Evolutionary conservation across 2,329 filamentous ascomycete species (phyloP).

Genomic region (Colletotrichum lentis): DNA sequence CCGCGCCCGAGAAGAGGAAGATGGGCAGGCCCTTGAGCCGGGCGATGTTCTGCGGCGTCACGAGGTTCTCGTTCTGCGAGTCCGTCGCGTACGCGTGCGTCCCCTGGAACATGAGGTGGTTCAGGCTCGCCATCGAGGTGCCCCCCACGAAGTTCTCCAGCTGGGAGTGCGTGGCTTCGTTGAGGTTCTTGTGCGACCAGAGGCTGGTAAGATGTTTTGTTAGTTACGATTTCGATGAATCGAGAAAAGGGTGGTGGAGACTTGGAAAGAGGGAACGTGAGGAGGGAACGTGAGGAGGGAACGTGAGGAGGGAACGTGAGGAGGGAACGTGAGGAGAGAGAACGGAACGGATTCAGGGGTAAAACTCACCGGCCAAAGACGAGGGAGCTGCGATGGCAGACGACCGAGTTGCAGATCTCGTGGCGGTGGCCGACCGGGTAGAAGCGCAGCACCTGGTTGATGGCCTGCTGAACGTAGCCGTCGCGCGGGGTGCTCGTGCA

Average conservation of each 20-base stretch:
- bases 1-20: conserved; percentile 39
- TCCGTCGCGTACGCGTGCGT: conserved; percentile 55
- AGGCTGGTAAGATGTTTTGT: conserved; percentile 10
- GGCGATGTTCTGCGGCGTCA: conserved; percentile 22
- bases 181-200: conserved; percentile 72
- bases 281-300: too few species aligned
- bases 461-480: conserved; percentile 55
- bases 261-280: too few species aligned
- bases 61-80: conserved; percentile 5
- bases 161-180: conserved; percentile 70
- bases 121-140: conserved; percentile 65
- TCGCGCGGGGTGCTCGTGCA: conserved; percentile 58
- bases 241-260: too few species aligned
- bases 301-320: too few species aligned
- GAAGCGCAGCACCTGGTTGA: conserved; percentile 66
- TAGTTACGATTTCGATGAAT: not conserved
- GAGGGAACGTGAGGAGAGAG: too few species aligned
- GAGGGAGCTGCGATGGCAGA: conserved; percentile 67
- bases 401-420: conserved; percentile 68
- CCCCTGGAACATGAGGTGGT: conserved; percentile 66
- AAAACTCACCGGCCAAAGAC: conserved; percentile 63
- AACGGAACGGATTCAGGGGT: too few species aligned
- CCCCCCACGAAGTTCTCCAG: conserved; percentile 69
- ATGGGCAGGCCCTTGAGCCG: conserved; percentile 33
- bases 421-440: conserved; percentile 59